These are phyloP conservation scores for Mortierella sp. DNA, from an alignment of 371 early-diverging fungal species.

Conservation along the genomic window DNA sequence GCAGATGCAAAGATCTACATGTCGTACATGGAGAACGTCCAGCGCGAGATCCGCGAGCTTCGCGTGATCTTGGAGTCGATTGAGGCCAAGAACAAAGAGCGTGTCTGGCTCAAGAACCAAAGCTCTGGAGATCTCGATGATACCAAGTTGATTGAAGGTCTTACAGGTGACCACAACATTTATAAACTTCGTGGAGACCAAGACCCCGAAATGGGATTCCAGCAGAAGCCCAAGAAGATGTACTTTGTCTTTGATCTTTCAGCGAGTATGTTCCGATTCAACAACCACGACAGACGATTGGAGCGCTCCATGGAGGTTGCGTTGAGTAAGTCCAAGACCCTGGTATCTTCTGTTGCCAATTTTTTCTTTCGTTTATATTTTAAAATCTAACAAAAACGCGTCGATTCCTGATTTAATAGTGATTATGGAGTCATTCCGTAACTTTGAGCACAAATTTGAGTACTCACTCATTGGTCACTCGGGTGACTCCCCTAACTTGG, in stretches of 20 bases:
- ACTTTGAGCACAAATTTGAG: slow-evolving; percentile 85
- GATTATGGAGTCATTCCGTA: slow-evolving; percentile 89
- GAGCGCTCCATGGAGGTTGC: slow-evolving; percentile 81
- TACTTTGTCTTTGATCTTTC: slow-evolving; percentile 86
- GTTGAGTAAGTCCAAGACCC: slow-evolving; percentile 58
- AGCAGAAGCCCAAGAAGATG: slow-evolving; percentile 84
- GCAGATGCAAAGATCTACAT: slow-evolving; percentile 74
- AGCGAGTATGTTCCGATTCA: slow-evolving; percentile 85
- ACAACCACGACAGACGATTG: slow-evolving; percentile 77
- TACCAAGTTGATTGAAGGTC: slow-evolving; percentile 82
- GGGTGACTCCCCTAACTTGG: slow-evolving; percentile 82
- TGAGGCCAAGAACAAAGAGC: slow-evolving; percentile 86
- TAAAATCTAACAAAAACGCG: not conserved
- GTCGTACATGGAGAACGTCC: slow-evolving; percentile 71
- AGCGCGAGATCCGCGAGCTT: slow-evolving; percentile 81
- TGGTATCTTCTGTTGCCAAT: not conserved
- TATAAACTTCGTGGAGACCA: slow-evolving; percentile 87
- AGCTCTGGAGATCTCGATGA: slow-evolving; percentile 89
- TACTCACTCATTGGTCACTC: slow-evolving; percentile 86
- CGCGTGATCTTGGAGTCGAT: slow-evolving; percentile 83
- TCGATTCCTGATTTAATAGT: slow-evolving; percentile 50
- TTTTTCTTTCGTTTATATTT: not conserved
- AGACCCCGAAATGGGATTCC: slow-evolving; percentile 78
- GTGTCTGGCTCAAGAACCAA: slow-evolving; percentile 88
- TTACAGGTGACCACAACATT: slow-evolving; percentile 84